Percentiles rank a stretch among this genome's conserved stretches.
Evolutionary conservation across 495 filamentous ascomycete genomes (phyloP).

Genomic region (Opeltia flavorubescens): DNA sequence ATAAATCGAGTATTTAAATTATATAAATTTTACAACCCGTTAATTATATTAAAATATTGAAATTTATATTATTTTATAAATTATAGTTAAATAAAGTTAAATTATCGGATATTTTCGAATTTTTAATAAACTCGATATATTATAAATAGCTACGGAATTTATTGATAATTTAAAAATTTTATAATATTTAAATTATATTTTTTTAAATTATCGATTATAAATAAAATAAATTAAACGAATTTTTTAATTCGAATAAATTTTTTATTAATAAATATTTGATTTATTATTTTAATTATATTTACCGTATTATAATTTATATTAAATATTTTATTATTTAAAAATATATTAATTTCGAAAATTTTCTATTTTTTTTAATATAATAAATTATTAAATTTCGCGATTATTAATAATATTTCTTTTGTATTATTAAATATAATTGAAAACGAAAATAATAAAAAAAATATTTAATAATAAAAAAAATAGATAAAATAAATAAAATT

Average conservation of each 20-base stretch:
- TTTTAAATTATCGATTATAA: conserved; percentile 17
- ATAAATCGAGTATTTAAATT: background rate
- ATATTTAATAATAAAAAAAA: no score
- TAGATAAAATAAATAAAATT: no score
- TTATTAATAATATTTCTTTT: conserved; percentile 4
- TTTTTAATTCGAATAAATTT: conserved; percentile 29
- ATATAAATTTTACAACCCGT: conserved; percentile 1
- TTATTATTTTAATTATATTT: conserved; percentile 18
- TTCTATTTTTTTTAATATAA: conserved; percentile 24
- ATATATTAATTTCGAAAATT: conserved; percentile 16
- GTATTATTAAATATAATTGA: background rate
- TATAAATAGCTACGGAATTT: conserved; percentile 18
- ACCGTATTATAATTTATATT: conserved; percentile 12
- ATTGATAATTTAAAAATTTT: conserved; percentile 26
- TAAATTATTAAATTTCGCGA: conserved; percentile 22
- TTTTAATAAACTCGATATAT: conserved; percentile 5
- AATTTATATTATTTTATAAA: background rate
- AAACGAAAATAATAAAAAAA: conserved; percentile 25
- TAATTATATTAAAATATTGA: conserved; percentile 2
- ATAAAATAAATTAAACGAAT: conserved; percentile 27
- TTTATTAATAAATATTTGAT: conserved; percentile 23
- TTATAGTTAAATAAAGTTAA: conserved; percentile 2
- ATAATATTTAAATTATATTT: conserved; percentile 20
- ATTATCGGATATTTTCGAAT: conserved; percentile 2
- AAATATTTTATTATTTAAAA: conserved; percentile 17